These are phyloP conservation scores for Tricholoma terreum DNA, from an alignment of 768 basidiomycete genomes.

Conservation along the genomic window DNA sequence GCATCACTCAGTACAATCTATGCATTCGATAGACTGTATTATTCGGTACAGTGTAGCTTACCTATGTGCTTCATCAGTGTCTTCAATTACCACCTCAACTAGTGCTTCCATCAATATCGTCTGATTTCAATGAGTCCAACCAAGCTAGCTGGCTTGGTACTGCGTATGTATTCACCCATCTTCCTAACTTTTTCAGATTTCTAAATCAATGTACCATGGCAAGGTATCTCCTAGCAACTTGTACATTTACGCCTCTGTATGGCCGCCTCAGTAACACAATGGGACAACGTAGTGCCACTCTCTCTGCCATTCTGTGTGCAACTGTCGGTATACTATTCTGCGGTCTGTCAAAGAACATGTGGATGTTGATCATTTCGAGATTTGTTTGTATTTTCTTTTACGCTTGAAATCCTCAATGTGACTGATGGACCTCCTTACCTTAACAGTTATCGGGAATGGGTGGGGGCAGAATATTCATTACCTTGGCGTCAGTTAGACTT, in stretches of 20 bases:
- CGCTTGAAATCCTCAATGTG: neutral
- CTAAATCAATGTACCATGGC: neutral
- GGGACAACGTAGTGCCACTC: conserved; percentile 66
- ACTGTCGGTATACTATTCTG: conserved; percentile 63
- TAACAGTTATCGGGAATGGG: conserved; percentile 67
- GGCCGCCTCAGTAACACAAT: conserved; percentile 74
- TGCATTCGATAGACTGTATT: too few relatives aligned
- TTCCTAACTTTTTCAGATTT: neutral
- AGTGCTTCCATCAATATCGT: conserved; percentile 78
- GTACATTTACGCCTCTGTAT: conserved; percentile 79
- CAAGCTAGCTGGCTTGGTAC: conserved; percentile 85
- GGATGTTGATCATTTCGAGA: conserved; percentile 67
- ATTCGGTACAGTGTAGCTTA: too few relatives aligned
- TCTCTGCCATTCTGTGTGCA: conserved; percentile 57
- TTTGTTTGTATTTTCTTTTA: conserved; percentile 47
- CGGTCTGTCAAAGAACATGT: conserved; percentile 65
- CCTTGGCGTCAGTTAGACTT: conserved; percentile 50
- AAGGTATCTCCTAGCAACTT: conserved; percentile 74
- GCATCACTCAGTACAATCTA: too few relatives aligned
- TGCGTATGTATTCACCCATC: conserved; percentile 41
- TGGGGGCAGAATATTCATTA: conserved; percentile 72
- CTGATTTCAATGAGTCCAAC: conserved; percentile 72
- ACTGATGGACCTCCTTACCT: neutral
- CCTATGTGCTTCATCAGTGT: neutral
- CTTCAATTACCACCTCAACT: neutral